These are phyloP conservation scores for Pestalotiopsis sp. DNA, from an alignment of 2,329 filamentous ascomycete species.

Conservation along the genomic window DNA sequence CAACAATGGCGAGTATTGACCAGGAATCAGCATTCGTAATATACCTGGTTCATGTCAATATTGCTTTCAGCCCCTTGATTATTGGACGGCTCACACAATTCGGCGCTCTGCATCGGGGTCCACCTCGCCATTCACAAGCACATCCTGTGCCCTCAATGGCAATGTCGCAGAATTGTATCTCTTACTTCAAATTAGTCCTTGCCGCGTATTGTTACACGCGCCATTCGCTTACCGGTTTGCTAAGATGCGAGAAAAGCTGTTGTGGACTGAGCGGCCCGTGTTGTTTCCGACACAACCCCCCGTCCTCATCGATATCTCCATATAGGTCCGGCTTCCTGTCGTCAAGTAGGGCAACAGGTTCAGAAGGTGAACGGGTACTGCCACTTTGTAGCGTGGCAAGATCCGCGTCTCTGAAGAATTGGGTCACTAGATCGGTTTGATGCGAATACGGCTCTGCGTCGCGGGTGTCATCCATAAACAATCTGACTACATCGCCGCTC, in stretches of 20 bases:
- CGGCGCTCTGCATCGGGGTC: not conserved
- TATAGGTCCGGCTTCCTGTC: not conserved
- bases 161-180: not conserved
- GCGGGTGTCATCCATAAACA: not conserved
- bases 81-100: not conserved
- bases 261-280: not conserved
- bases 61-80: not conserved
- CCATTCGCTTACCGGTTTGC: not conserved
- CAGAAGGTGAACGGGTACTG: no score
- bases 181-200: not conserved
- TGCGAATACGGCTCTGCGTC: not conserved
- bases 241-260: not conserved
- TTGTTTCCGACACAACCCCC: not conserved
- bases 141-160: not conserved
- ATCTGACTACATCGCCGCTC: not conserved
- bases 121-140: no score
- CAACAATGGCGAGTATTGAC: not conserved
- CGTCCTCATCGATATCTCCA: not conserved
- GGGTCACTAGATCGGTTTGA: not conserved
- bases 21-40: not conserved
- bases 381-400: not conserved
- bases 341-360: not conserved
- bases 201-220: not conserved
- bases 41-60: not conserved
- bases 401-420: not conserved